Evolutionary conservation across 257 asterid genomes (phyloP), one percentile per base, ranked within the genome.

Genomic region (Penstemon newberryi): DNA sequence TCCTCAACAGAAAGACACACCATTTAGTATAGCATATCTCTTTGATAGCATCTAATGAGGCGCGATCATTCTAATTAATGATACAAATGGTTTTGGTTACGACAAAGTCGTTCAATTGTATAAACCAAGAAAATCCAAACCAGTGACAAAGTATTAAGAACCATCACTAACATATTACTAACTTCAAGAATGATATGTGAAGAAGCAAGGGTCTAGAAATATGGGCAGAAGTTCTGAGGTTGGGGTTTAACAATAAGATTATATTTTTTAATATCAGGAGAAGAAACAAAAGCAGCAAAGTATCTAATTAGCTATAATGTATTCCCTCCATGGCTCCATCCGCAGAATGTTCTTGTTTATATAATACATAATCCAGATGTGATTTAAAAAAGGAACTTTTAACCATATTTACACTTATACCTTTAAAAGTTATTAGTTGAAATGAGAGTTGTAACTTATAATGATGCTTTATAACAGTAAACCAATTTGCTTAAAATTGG

Each of bases 91-190:
- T 41, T 49, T 59, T 49, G 41, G 70, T 56, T 40, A 53, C 37
- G 56, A 70, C 25, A 51, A 47, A 58, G 69, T 43, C 54, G 61
- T 69, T 51, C 33, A 4, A 25, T 53, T 43, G 25, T 45, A 70
- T 39, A 70, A 61, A 49, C 54, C 63, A 74, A 47, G 74, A 64
- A 39, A 53, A 64, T 63, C 62, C 57, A 59, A 61, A 15, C 18
- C 25, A 38, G 7, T 39, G 40, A 45, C n/a, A 47, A 42, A 37
- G 42, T 8, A 41, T 10, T 19, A 38, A 59, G 70, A 70, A 64
- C 51, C 54, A 65, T 45, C 12, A 59, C 43, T 49, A n/a, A 60
- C 33, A 65, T 12, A 65, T 37, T 43, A 70, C 10, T 53, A 8
- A 58, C 46, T n/a, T 49, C 60, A 63, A 56, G 41, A 57, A 36